Evolutionary conservation across 225 moss, liverwort and hornwort species (phyloP).

Genomic region (Polytrichum commune): DNA sequence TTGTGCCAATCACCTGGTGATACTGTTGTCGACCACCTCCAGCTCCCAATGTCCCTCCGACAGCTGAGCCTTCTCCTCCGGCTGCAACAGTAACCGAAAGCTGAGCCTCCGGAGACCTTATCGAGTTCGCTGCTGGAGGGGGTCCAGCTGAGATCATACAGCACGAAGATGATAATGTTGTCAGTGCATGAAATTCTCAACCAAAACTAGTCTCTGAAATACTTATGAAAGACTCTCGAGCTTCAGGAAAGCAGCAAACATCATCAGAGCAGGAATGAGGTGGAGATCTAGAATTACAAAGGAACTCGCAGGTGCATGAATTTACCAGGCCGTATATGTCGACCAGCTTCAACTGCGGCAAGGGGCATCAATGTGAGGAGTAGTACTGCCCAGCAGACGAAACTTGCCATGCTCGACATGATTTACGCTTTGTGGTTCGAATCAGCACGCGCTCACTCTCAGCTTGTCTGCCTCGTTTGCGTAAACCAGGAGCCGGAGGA

Average conservation of each 20-base stretch:
- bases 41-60: slow-evolving; percentile 12
- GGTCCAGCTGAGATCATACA: slow-evolving; percentile 27
- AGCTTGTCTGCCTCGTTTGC: not conserved
- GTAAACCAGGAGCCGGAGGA: not conserved
- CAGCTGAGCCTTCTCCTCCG: slow-evolving; percentile 6
- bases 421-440: not conserved
- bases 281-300: not conserved
- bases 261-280: not conserved
- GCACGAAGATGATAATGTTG: slow-evolving; percentile 2
- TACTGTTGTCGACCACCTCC: slow-evolving; percentile 13
- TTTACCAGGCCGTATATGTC: slow-evolving; percentile 36
- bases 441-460: not conserved
- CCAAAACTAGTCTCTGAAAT: not conserved
- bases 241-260: not conserved
- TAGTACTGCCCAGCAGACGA: slow-evolving; percentile 23
- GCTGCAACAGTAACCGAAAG: slow-evolving; percentile 5
- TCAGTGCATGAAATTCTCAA: slow-evolving; percentile 3
- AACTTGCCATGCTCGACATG: slow-evolving; percentile 28
- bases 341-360: slow-evolving; percentile 30
- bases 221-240: not conserved
- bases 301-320: not conserved
- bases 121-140: slow-evolving; percentile 23
- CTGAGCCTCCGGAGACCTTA: slow-evolving; percentile 37
- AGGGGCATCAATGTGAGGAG: slow-evolving; percentile 30
- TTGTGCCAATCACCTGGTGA: not conserved